Conservation (phyloP, 306 rosid genomes). For the Astragalus glycyphyllos region DNA sequence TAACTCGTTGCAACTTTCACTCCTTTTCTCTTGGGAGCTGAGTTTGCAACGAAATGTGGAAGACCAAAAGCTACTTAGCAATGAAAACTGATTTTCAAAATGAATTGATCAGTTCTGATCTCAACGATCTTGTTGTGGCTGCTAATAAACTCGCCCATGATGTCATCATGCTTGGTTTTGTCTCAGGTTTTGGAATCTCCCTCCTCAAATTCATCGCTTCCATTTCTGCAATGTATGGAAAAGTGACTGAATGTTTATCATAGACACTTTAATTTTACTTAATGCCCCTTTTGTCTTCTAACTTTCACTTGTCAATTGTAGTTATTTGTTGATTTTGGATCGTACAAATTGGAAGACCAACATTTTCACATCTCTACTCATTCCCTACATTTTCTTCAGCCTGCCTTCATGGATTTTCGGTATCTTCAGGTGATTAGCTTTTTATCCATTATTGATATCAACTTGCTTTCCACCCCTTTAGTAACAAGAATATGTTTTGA, state of each 20-base stretch:
- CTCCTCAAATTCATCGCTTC: slow-evolving; percentile 70
- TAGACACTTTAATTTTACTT: no score
- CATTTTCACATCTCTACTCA: slow-evolving; percentile 73
- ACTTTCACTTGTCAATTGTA: slow-evolving; percentile 13
- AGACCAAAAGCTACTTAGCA: background rate
- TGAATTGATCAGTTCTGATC: slow-evolving; percentile 45
- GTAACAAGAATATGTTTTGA: no score
- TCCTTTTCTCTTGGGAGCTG: no score
- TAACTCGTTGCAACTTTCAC: no score
- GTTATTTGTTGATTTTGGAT: slow-evolving; percentile 86
- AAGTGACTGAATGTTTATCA: no score
- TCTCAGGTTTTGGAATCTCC: slow-evolving; percentile 60
- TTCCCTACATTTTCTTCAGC: slow-evolving; percentile 86
- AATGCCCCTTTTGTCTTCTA: no score
- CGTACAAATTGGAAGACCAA: slow-evolving; percentile 91
- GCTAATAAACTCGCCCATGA: slow-evolving; percentile 59
- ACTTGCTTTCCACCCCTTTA: background rate
- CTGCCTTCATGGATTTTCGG: slow-evolving; percentile 66
- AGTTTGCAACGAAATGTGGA: background rate
- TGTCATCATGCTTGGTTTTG: slow-evolving; percentile 57
- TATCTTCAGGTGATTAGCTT: slow-evolving; percentile 58
- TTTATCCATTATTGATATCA: slow-evolving; percentile 3
- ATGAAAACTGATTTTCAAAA: background rate
- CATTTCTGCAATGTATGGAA: slow-evolving; percentile 68
- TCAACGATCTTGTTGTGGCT: slow-evolving; percentile 55